phyloP scores from a whole-genome alignment of 768 basidiomycete genomes.

The Scleroderma citrinum region DNA sequence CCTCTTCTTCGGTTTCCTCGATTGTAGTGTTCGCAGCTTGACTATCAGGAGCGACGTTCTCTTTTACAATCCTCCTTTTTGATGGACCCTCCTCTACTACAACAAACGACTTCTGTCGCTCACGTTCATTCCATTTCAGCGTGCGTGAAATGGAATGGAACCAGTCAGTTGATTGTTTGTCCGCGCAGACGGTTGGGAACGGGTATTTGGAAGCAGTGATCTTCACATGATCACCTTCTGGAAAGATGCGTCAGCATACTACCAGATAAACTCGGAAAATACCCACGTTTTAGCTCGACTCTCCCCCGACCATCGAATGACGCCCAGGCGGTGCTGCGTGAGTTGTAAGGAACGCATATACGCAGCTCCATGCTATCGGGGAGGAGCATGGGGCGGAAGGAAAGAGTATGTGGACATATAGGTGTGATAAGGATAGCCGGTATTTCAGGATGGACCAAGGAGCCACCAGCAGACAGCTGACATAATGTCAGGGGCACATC shows the following conservation, averaged over 20 bases:
- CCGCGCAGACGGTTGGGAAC: slow-evolving; percentile 97
- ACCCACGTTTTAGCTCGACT: slow-evolving; percentile 90
- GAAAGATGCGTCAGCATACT: background rate
- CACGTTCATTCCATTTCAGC: slow-evolving; percentile 98
- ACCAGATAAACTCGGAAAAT: background rate
- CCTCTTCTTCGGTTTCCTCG: slow-evolving; percentile 45
- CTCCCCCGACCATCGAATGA: slow-evolving; percentile 97
- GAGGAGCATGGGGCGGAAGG: slow-evolving; percentile 96
- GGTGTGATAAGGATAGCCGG: slow-evolving; percentile 95
- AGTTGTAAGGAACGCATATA: slow-evolving; percentile 99
- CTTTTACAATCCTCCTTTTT: slow-evolving; percentile 31
- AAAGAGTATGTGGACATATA: slow-evolving; percentile 96
- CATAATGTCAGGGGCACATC: slow-evolving; percentile 7
- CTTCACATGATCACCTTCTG: slow-evolving; percentile 99
- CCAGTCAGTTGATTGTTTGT: slow-evolving; percentile 98
- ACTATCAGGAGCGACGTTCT: slow-evolving; percentile 2
- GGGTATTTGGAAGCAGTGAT: slow-evolving; percentile 96
- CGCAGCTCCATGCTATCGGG: slow-evolving; percentile 98
- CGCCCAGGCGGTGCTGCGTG: slow-evolving; percentile 96
- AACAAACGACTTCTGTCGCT: slow-evolving; percentile 97
- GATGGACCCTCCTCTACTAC: slow-evolving; percentile 86
- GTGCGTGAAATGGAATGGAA: slow-evolving; percentile 96
- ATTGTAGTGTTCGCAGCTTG: slow-evolving; percentile 7
- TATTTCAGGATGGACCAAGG: slow-evolving; percentile 95
- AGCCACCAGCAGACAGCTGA: slow-evolving; percentile 92